These are phyloP conservation scores for Fusarium lateritium DNA, from an alignment of 2,329 filamentous ascomycete genomes.

Conservation along the genomic window DNA sequence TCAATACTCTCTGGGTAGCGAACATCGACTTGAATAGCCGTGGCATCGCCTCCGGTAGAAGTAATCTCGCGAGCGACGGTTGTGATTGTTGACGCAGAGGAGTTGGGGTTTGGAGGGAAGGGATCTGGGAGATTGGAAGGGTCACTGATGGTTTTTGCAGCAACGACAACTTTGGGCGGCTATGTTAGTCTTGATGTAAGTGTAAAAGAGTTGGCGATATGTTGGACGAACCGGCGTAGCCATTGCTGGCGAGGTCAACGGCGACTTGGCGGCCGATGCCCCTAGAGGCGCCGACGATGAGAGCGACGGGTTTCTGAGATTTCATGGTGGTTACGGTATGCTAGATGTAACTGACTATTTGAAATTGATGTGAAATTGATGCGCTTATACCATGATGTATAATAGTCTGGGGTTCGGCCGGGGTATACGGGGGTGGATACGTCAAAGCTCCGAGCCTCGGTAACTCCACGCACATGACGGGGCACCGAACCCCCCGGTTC, in stretches of 20 bases:
- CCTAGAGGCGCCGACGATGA: constrained; percentile 82
- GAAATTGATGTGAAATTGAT: background rate
- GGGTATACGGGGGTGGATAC: constrained; percentile 12
- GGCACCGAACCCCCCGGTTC: constrained; percentile 12
- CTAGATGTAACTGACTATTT: background rate
- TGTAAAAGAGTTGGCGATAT: background rate
- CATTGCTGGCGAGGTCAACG: constrained; percentile 79
- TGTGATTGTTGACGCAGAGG: constrained; percentile 80
- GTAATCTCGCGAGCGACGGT: constrained; percentile 83
- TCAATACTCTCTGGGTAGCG: constrained; percentile 74
- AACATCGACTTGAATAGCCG: constrained; percentile 79
- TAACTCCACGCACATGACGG: constrained; percentile 39
- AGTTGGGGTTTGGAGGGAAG: constrained; percentile 85
- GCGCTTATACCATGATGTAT: background rate
- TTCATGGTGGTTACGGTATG: constrained; percentile 25
- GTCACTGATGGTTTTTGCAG: constrained; percentile 81
- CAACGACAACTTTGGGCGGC: constrained; percentile 72
- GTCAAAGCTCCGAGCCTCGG: constrained; percentile 38
- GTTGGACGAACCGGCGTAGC: constrained; percentile 73
- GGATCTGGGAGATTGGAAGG: constrained; percentile 65
- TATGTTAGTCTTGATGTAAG: background rate
- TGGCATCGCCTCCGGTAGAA: constrained; percentile 73
- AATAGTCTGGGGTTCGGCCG: background rate
- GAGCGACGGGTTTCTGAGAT: constrained; percentile 69
- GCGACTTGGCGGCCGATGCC: constrained; percentile 88